A percentile compares a stretch with the other conserved stretches of the same genome.
These are phyloP conservation scores for Pycnococcus provasolii DNA, from an alignment of 139 green algal species.

Conservation along the genomic window DNA sequence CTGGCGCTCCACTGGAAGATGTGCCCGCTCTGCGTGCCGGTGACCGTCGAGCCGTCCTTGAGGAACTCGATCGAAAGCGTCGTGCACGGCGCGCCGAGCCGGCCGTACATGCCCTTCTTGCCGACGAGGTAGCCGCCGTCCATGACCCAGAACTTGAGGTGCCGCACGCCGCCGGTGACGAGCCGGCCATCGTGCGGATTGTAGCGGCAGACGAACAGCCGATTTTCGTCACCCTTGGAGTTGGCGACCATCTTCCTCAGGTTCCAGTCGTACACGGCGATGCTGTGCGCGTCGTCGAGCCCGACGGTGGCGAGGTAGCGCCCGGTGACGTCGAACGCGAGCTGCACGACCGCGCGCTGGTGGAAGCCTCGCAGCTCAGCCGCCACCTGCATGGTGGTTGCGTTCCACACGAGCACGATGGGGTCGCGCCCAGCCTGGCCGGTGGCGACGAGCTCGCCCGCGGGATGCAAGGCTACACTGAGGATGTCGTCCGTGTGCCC, in stretches of 20 bases:
- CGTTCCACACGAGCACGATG: constrained; percentile 22
- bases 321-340: constrained; percentile 16
- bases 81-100: constrained; percentile 8
- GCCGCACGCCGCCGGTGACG: constrained; percentile 21
- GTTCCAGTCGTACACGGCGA: constrained; percentile 29
- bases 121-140: constrained; percentile 21
- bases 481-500: constrained; percentile 32
- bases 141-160: constrained; percentile 28
- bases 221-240: constrained; percentile 17
- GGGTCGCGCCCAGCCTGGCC: constrained; percentile 29
- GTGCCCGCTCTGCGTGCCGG: constrained; percentile 20
- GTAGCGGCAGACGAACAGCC: constrained; percentile 26
- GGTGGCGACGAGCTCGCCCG: constrained; percentile 24
- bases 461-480: constrained; percentile 28
- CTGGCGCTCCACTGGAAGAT: constrained; percentile 21
- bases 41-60: constrained; percentile 17
- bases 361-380: constrained; percentile 27
- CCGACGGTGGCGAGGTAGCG: constrained; percentile 19
- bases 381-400: background rate
- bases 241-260: constrained; percentile 18
- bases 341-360: constrained; percentile 20
- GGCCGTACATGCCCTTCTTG: constrained; percentile 18
- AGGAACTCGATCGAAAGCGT: constrained; percentile 18
- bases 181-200: constrained; percentile 25
- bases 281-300: constrained; percentile 25